A percentile compares a stretch with the other conserved stretches of the same genome.
These are phyloP conservation scores for Musa troglodytarum DNA, from an alignment of 176 grass and related monocot species.

Conservation along the genomic window DNA sequence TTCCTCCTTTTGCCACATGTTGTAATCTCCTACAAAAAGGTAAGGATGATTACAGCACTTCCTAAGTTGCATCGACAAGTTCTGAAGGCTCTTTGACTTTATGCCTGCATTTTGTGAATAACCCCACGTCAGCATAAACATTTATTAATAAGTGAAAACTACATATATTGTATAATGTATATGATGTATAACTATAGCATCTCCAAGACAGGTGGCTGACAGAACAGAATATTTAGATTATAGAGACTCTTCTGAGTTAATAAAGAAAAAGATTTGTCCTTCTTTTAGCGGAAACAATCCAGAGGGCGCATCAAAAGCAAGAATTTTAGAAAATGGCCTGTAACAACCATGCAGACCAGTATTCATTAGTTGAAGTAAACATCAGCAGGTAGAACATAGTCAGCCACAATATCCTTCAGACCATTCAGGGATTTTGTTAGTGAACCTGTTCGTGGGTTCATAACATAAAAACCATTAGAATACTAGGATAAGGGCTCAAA, in stretches of 20 bases:
- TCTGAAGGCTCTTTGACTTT: constrained; percentile 79
- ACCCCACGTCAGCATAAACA: background rate
- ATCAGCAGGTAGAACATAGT: too few relatives aligned
- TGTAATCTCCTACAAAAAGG: constrained; percentile 67
- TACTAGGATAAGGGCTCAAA: too few relatives aligned
- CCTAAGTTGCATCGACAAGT: constrained; percentile 90
- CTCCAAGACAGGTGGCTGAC: too few relatives aligned
- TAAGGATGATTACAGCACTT: constrained; percentile 98
- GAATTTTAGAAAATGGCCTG: background rate
- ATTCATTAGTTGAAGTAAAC: too few relatives aligned
- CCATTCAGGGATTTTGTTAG: too few relatives aligned
- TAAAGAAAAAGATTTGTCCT: background rate
- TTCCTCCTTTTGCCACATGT: constrained; percentile 90
- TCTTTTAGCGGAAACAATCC: background rate
- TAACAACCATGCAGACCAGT: background rate
- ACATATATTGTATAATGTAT: too few relatives aligned
- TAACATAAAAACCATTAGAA: too few relatives aligned
- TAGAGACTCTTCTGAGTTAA: background rate
- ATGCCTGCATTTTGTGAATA: constrained; percentile 25
- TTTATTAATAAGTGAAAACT: too few relatives aligned
- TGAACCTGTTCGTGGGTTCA: too few relatives aligned
- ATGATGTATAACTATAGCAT: too few relatives aligned
- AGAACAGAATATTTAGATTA: too few relatives aligned
- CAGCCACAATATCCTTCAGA: too few relatives aligned
- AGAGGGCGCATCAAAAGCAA: background rate